Conservation (phyloP, 2,329 filamentous ascomycete genomes). For the Chaetomiaceae sp. region DNA sequence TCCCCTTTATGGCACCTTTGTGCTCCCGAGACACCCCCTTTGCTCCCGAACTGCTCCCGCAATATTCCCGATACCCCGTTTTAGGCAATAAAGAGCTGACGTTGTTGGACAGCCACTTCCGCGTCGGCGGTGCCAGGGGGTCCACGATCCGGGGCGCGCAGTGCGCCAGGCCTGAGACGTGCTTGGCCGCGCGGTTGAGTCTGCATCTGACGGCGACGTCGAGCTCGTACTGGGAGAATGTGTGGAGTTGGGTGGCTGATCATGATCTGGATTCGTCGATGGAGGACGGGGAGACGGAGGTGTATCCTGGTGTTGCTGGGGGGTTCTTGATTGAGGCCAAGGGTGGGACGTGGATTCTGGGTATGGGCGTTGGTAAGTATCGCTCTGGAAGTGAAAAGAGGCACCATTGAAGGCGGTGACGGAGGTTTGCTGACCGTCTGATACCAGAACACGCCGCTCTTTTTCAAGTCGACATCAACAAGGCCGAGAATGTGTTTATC, state of each 20-base stretch:
- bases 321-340: conserved; percentile 42
- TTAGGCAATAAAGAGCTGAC: no score
- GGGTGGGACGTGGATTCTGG: conserved; percentile 47
- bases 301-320: conserved; percentile 46
- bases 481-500: conserved; percentile 46
- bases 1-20: no score
- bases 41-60: no score
- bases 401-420: no score
- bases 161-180: conserved; percentile 32
- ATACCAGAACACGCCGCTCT: conserved; percentile 53
- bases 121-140: no score
- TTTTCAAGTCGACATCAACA: conserved; percentile 52
- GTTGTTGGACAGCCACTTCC: no score
- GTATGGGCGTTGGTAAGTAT: no score
- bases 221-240: conserved; percentile 50
- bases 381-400: no score
- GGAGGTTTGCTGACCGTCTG: no score
- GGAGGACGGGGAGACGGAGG: conserved; percentile 42
- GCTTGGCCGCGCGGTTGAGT: conserved; percentile 42
- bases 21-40: no score
- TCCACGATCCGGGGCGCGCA: conserved; percentile 36
- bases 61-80: no score
- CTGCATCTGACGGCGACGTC: conserved; percentile 44
- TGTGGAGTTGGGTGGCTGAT: conserved; percentile 50
- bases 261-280: conserved; percentile 45